Conservation (phyloP, 768 basidiomycete species). For the Leucogyrophana mollusca region DNA sequence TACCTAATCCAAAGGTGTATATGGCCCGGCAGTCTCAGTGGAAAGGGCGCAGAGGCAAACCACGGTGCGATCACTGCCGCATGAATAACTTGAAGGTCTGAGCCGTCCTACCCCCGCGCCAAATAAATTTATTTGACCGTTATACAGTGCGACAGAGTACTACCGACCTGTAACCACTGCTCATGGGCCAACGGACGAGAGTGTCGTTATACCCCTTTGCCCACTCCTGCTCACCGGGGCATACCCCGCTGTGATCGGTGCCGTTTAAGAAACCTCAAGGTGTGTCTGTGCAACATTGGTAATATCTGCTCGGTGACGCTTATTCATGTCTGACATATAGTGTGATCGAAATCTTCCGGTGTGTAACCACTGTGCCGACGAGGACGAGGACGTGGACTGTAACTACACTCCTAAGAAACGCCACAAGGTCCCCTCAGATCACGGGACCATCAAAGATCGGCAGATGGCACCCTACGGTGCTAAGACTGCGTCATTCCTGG, state of each 20-base stretch:
- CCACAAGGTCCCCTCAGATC: slow-evolving; percentile 50
- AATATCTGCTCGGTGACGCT: neutral
- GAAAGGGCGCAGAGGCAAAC: slow-evolving; percentile 74
- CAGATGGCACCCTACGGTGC: slow-evolving; percentile 40
- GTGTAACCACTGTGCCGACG: slow-evolving; percentile 62
- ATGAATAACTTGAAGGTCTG: slow-evolving; percentile 66
- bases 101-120: slow-evolving; percentile 1
- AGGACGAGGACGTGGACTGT: slow-evolving; percentile 52
- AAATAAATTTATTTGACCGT: slow-evolving; percentile 12
- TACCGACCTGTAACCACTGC: slow-evolving; percentile 72
- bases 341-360: slow-evolving; percentile 72
- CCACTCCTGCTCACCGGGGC: slow-evolving; percentile 73
- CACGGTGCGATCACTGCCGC: slow-evolving; percentile 73
- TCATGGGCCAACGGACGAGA: slow-evolving; percentile 62
- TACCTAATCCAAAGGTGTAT: slow-evolving; percentile 66
- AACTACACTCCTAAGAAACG: slow-evolving; percentile 76
- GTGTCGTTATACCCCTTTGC: slow-evolving; percentile 71
- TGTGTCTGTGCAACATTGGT: slow-evolving; percentile 23
- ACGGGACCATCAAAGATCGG: slow-evolving; percentile 34
- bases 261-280: slow-evolving; percentile 65
- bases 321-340: slow-evolving; percentile 30
- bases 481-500: slow-evolving; percentile 48
- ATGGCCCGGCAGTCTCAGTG: slow-evolving; percentile 71
- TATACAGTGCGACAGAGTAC: slow-evolving; percentile 64
- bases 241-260: slow-evolving; percentile 75